phyloP scores from a whole-genome alignment of 1,284 basidiomycete genomes.

The Naganishia albida region DNA sequence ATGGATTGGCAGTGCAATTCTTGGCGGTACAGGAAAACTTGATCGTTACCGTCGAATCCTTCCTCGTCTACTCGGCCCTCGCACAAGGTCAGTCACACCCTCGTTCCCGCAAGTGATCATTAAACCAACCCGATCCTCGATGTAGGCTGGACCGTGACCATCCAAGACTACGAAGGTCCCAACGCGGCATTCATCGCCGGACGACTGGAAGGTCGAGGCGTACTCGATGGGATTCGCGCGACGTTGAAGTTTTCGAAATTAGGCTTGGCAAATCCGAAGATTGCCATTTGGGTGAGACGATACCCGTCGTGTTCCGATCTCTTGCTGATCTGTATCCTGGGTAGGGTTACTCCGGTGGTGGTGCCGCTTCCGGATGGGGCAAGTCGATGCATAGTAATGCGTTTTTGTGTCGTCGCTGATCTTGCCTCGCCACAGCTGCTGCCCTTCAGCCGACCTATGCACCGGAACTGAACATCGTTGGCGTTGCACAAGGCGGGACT shows the following conservation, averaged over 20 bases:
- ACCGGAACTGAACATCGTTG: conserved; percentile 18
- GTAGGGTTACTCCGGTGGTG: conserved; percentile 27
- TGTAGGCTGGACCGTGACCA: conserved; percentile 18
- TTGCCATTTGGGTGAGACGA: conserved; percentile 23
- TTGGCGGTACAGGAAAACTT: conserved; percentile 11
- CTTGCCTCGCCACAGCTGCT: background rate
- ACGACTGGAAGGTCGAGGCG: conserved; percentile 20
- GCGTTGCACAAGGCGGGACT: conserved; percentile 14
- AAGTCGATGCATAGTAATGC: background rate
- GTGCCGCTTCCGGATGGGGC: conserved; percentile 28
- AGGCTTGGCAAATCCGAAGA: conserved; percentile 17
- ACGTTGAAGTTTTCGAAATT: conserved; percentile 17
- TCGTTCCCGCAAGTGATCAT: background rate
- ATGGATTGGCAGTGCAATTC: conserved; percentile 19
- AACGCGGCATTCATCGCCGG: conserved; percentile 29
- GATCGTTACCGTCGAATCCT: conserved; percentile 21
- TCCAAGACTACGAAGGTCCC: conserved; percentile 29
- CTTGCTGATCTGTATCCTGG: background rate
- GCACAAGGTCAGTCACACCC: conserved; percentile 5
- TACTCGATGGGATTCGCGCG: conserved; percentile 28
- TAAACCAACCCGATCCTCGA: background rate
- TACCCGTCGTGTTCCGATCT: background rate
- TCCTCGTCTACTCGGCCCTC: conserved; percentile 14
- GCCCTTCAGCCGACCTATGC: conserved; percentile 24
- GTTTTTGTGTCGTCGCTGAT: background rate